Conservation (phyloP, 2,329 filamentous ascomycete genomes). For the Cladosporium sp. region DNA sequence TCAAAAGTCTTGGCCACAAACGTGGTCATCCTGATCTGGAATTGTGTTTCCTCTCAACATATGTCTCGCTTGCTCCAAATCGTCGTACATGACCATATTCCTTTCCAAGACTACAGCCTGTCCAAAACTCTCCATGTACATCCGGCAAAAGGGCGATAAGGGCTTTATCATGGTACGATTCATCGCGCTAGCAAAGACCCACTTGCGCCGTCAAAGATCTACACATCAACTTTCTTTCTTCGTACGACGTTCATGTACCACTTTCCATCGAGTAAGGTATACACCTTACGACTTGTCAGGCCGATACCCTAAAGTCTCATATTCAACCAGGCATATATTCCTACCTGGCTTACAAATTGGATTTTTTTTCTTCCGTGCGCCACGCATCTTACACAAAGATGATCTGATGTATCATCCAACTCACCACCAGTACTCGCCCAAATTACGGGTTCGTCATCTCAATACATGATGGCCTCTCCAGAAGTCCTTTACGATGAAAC, state of each 20-base stretch:
- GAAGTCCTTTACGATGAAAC: not conserved
- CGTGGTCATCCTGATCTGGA: too few species aligned
- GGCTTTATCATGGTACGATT: not conserved
- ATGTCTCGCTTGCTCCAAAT: too few species aligned
- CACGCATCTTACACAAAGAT: not conserved
- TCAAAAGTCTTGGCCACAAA: too few species aligned
- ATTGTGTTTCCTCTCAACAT: too few species aligned
- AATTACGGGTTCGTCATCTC: not conserved
- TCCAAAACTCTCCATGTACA: not conserved
- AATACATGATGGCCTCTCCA: not conserved
- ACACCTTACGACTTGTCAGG: not conserved
- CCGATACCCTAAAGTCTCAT: not conserved
- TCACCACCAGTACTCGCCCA: not conserved
- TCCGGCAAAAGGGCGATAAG: not conserved
- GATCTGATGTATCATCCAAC: not conserved
- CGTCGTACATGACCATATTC: too few species aligned
- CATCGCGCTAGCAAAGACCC: not conserved
- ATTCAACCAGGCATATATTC: not conserved
- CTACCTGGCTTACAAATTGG: not conserved
- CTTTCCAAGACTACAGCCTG: too few species aligned
- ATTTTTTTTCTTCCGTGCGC: not conserved
- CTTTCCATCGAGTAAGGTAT: not conserved
- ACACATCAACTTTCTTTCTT: not conserved
- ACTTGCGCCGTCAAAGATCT: not conserved
- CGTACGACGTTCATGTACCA: not conserved